These are phyloP conservation scores for Hanseniaspora guilliermondii DNA, from an alignment of 805 yeast genomes.

Conservation along the genomic window DNA sequence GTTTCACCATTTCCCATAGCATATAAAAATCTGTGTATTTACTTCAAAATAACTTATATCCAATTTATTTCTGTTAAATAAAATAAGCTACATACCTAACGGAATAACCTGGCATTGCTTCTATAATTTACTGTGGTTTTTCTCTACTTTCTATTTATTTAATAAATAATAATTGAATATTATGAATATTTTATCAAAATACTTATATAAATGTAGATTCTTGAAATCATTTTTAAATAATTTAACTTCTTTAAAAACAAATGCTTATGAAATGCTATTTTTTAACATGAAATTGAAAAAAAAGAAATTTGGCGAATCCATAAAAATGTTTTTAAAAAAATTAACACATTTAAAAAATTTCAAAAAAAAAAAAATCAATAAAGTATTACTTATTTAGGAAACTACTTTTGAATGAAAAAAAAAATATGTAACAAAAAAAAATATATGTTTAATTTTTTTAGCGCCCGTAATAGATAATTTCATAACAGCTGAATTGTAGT, in stretches of 20 bases:
- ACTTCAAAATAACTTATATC: neutral
- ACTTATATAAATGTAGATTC: neutral
- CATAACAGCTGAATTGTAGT: too few relatives aligned
- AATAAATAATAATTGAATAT: neutral
- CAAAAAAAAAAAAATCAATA: too few relatives aligned
- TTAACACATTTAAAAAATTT: too few relatives aligned
- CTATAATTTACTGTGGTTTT: conserved; percentile 18
- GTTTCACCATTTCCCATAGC: conserved; percentile 11
- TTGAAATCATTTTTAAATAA: neutral
- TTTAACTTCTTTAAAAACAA: too few relatives aligned
- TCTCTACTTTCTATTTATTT: neutral
- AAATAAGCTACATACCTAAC: conserved; percentile 63
- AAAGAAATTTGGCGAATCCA: neutral
- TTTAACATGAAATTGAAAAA: neutral
- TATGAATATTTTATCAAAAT: neutral
- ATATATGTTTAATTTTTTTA: too few relatives aligned
- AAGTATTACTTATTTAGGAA: too few relatives aligned
- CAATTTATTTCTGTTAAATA: neutral
- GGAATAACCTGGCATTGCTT: conserved; percentile 90
- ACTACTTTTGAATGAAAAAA: too few relatives aligned
- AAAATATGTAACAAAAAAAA: too few relatives aligned
- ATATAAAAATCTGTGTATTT: conserved; percentile 1
- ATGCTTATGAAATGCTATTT: neutral
- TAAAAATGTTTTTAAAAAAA: neutral
- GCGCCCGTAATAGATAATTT: too few relatives aligned